Base-by-base conservation (phyloP, 2,329 filamentous ascomycete species). In the Trichoderma afroharzianum region DNA sequence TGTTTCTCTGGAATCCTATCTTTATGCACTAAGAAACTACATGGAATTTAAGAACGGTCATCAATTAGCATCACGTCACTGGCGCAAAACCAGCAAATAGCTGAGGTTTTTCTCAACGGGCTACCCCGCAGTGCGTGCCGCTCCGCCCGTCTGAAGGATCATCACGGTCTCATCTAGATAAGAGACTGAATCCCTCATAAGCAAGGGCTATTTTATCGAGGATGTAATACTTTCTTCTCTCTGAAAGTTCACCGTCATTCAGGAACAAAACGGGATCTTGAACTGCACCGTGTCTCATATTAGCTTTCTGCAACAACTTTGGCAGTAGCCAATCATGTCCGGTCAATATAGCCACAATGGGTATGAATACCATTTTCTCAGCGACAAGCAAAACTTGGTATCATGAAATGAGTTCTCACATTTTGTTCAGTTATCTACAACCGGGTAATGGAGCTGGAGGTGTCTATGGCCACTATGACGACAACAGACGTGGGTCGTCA, bases 51-150 rank as follows among this genome's bases (percentile, higher is more conserved):
- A 58, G 9, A 26, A 43, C n/a, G 21, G n/a, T 26, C 47, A 28
- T 21, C 28, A 14, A 32, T 32, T 68, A 14, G n/a, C 11, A 47
- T 68, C 50, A 33, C 53, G 64, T 68, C 64, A 68, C 64, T 57
- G 63, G 63, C 24, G 63, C 11, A 28, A 28, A n/a, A n/a, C 18
- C 26, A 68, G 18, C 33, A 63, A 63, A 50, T 63, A 12, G 3
- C 24, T 59, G 30, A 30, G 2, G 30, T 24, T 21, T 8, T 15
- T 57, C 24, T 24, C 53, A 30, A 32, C 28, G 3, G 14, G 4
- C 12, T 68, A 50, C 64, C 64, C 64, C 64, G 55, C 64, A 47
- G 24, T 15, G 9, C 9, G n/a, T 68, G 64, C 64, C 64, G 53
- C 14, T 33, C 36, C 55, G 21, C 36, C 64, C 64, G 53, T 61